Evolutionary conservation across 805 yeast genomes (phyloP).

Genomic region (Candida montana): DNA sequence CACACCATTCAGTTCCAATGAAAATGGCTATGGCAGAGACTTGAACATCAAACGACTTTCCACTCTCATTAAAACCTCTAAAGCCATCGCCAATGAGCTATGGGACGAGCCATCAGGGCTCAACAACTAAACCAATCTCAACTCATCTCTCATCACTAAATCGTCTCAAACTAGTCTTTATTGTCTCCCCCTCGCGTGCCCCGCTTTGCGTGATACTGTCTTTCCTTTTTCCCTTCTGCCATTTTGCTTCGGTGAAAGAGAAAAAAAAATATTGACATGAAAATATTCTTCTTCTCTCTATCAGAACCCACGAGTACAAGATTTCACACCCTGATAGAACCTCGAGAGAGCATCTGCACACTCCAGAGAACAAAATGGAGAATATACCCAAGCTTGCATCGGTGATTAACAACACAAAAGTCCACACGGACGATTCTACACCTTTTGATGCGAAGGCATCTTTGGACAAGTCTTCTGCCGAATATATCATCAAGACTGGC

Average conservation of each 20-base stretch:
- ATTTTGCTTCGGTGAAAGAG: neutral
- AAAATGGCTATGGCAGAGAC: neutral
- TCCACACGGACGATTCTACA: constrained; percentile 17
- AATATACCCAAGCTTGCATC: constrained; percentile 6
- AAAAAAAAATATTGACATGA: neutral
- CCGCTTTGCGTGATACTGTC: neutral
- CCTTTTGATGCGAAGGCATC: constrained; percentile 16
- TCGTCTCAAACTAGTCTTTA: too few relatives aligned
- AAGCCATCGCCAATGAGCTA: constrained; percentile 3
- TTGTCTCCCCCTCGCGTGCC: neutral
- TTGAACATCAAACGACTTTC: constrained; percentile 4
- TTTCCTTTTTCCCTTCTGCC: neutral
- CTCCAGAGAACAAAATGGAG: neutral
- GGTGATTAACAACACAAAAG: constrained; percentile 15
- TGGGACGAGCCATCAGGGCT: constrained; percentile 8
- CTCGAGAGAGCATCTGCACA: too few relatives aligned
- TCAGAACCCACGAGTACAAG: too few relatives aligned
- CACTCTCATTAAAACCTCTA: constrained; percentile 6
- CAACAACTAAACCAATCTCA: too few relatives aligned
- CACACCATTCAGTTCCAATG: neutral
- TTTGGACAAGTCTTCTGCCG: constrained; percentile 63
- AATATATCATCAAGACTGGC: constrained; percentile 79
- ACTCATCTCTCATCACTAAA: too few relatives aligned
- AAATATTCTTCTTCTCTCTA: neutral
- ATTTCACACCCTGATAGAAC: too few relatives aligned